phyloP scores from a whole-genome alignment of 768 basidiomycete species.

The Termitomyces sp. region DNA sequence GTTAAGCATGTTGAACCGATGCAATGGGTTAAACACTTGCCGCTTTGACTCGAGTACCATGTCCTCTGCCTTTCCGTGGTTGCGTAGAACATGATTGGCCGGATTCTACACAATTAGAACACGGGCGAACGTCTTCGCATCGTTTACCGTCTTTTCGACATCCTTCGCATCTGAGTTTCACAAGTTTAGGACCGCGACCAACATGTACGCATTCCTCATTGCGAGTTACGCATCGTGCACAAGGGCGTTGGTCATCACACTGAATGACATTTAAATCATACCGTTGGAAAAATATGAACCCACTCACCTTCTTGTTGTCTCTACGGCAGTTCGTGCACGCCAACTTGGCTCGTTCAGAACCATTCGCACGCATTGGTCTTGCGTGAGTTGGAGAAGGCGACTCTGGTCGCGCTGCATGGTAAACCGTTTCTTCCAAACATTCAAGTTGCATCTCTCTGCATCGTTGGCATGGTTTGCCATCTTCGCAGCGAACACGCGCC shows the following conservation, averaged over 20 bases:
- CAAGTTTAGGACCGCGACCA: constrained; percentile 51
- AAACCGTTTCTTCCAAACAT: constrained; percentile 42
- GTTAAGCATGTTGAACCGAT: constrained; percentile 6
- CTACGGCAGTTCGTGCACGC: constrained; percentile 59
- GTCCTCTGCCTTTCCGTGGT: constrained; percentile 52
- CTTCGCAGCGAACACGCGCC: constrained; percentile 54
- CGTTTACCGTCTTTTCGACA: constrained; percentile 54
- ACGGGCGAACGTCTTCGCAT: constrained; percentile 60
- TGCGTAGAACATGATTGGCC: constrained; percentile 46
- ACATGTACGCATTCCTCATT: constrained; percentile 55
- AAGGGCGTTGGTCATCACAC: constrained; percentile 65
- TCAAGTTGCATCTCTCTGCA: constrained; percentile 49
- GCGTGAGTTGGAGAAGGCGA: constrained; percentile 17
- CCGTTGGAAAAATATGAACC: not conserved
- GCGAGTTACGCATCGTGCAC: constrained; percentile 53
- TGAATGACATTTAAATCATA: constrained; percentile 19
- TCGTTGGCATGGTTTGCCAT: constrained; percentile 45
- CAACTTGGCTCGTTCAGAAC: constrained; percentile 49
- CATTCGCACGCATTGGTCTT: constrained; percentile 26
- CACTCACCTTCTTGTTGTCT: constrained; percentile 61
- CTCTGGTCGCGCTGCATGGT: constrained; percentile 19
- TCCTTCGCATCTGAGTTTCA: constrained; percentile 56
- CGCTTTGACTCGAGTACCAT: constrained; percentile 58
- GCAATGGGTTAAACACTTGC: constrained; percentile 31
- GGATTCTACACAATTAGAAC: constrained; percentile 45